Evolutionary conservation across 768 basidiomycete species (phyloP), one percentile per base, ranked within the genome.

Genomic region (Kwoniella heveanensis): DNA sequence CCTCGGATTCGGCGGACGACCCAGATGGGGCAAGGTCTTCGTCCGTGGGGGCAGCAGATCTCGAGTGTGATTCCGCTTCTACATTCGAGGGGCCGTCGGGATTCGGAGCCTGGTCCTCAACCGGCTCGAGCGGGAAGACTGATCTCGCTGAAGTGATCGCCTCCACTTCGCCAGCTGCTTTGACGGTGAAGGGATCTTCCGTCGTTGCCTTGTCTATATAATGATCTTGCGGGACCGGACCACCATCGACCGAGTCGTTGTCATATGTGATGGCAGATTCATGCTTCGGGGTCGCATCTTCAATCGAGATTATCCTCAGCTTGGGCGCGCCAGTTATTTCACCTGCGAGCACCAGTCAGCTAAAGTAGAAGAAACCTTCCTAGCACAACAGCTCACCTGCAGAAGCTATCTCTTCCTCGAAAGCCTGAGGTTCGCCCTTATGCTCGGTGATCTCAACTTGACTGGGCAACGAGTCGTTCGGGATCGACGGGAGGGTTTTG

Each of bases 261-360:
- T n/a, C n/a, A n/a, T n/a, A n/a, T n/a, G n/a, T n/a, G n/a, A n/a
- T n/a, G n/a, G n/a, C n/a, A n/a, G n/a, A 44, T 17, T 27, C 29
- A 21, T 32, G 52, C 32, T 53, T 30, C 0, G 52, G 52, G 1
- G 52, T 30, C 1, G 52, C 52, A n/a, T 53, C 52, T 9, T 53
- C 30, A 5, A 53, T 53, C 9, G 52, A 29, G 27, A 53, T 36
- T 9, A 53, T 53, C 8, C 32, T 21, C 7, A 55, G 13, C 6
- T 55, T 44, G n/a, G 54, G 54, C 5, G 54, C n/a, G n/a, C n/a
- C n/a, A n/a, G n/a, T n/a, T n/a, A n/a, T 55, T 13, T 4, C 54
- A 2, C 5, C 32, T 32, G 32, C 32, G 32, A 13, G 13, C 32
- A 32, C 5, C 32, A 32, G 32, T 32, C 32, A 32, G 32, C 7